phyloP scores from a whole-genome alignment of 768 basidiomycete species.

The Tricholoma sp. region DNA sequence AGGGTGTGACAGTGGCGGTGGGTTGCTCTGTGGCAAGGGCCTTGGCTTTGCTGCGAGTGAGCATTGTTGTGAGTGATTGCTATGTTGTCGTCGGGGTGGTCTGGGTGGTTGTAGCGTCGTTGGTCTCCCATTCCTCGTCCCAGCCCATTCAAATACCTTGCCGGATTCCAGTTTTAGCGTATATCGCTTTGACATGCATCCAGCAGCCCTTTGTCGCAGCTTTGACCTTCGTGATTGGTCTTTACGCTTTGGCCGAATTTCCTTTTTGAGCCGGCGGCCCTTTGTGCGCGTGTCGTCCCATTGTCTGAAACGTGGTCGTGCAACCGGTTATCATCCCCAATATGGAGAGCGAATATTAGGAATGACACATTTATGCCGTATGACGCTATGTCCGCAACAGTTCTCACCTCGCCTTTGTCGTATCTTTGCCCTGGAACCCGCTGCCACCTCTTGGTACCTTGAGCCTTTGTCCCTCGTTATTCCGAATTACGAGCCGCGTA shows the following conservation, averaged over 20 bases:
- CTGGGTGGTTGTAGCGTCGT: neutral
- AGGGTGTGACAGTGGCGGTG: constrained; percentile 1
- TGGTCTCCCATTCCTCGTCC: neutral
- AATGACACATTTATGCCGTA: too few species aligned
- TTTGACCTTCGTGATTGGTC: neutral
- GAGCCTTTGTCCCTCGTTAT: too few species aligned
- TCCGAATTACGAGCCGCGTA: too few species aligned
- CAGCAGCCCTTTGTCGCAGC: neutral
- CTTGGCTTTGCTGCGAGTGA: constrained; percentile 2
- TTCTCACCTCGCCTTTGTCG: too few species aligned
- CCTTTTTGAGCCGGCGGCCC: neutral
- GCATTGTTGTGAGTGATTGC: neutral
- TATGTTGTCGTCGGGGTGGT: neutral
- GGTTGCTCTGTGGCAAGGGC: neutral
- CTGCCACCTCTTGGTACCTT: too few species aligned
- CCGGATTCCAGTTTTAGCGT: neutral
- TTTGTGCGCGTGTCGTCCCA: neutral
- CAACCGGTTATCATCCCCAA: neutral
- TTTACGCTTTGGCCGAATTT: neutral
- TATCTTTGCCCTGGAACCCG: too few species aligned
- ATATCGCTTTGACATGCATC: neutral
- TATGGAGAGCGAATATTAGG: neutral
- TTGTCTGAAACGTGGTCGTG: neutral
- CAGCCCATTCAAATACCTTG: constrained; percentile 1
- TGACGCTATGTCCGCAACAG: too few species aligned